Evolutionary conservation across 2,329 filamentous ascomycete genomes (phyloP).

Genomic region (Fusarium pseudonygamai): DNA sequence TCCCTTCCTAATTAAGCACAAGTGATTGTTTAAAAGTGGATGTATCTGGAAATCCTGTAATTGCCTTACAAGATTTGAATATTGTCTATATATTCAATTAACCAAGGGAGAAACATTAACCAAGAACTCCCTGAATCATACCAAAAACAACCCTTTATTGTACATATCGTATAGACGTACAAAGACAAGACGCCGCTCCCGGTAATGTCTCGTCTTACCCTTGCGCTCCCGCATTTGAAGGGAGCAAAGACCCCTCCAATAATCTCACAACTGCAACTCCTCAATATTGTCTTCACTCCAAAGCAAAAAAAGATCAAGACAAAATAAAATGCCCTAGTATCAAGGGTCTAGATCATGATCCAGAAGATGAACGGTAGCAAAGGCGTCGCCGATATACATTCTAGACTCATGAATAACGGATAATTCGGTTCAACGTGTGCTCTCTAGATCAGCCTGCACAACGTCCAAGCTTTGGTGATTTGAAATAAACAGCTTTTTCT

Average conservation of each 20-base stretch:
- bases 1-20: background rate
- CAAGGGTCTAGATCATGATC: constrained; percentile 13
- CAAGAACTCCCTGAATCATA: background rate
- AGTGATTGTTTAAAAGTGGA: background rate
- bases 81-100: constrained; percentile 3
- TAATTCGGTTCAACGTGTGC: background rate
- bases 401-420: constrained; percentile 14
- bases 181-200: constrained; percentile 17
- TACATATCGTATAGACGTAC: background rate
- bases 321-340: background rate
- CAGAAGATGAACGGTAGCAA: constrained; percentile 5
- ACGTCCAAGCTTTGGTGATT: constrained; percentile 16
- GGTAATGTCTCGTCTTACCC: constrained; percentile 21
- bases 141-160: background rate
- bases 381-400: constrained; percentile 15
- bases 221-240: constrained; percentile 11
- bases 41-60: background rate
- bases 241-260: constrained; percentile 6
- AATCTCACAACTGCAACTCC: background rate
- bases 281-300: background rate
- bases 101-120: background rate
- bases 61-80: background rate
- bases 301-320: background rate
- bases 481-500: constrained; percentile 15
- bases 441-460: constrained; percentile 1